Percentiles rank a stretch among this genome's conserved stretches.
phyloP scores from a whole-genome alignment of 805 yeast species.

The Teunomyces stri region DNA sequence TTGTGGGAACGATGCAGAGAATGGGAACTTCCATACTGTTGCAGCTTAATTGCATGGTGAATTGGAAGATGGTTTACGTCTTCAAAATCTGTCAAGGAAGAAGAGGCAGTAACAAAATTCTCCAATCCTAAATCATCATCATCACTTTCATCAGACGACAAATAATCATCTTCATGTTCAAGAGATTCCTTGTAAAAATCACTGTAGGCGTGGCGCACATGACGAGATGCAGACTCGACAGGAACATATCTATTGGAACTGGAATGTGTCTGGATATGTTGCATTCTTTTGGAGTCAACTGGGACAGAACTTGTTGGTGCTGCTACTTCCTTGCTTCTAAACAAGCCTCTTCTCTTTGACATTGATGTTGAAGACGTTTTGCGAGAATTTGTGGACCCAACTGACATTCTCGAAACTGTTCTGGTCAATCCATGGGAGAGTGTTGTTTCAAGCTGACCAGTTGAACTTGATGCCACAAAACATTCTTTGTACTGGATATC shows the following conservation, averaged over 20 bases:
- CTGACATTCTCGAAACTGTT: constrained; percentile 21
- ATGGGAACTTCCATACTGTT: neutral
- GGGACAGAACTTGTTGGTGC: constrained; percentile 13
- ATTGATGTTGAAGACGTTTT: constrained; percentile 15
- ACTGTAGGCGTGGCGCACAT: constrained; percentile 17
- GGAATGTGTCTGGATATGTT: constrained; percentile 25
- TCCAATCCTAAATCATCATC: constrained; percentile 23
- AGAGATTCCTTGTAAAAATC: constrained; percentile 17
- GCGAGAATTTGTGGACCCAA: constrained; percentile 25
- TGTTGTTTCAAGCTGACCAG: constrained; percentile 7
- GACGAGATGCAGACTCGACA: constrained; percentile 20
- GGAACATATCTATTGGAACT: constrained; percentile 24
- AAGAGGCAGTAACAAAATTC: constrained; percentile 32
- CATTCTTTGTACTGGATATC: constrained; percentile 30
- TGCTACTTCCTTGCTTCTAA: constrained; percentile 16
- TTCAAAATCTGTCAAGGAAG: constrained; percentile 22
- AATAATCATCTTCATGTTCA: constrained; percentile 14
- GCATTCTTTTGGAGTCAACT: constrained; percentile 25
- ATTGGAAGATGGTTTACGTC: constrained; percentile 4
- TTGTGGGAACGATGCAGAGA: neutral
- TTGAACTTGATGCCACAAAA: constrained; percentile 29
- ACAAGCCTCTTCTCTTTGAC: constrained; percentile 29
- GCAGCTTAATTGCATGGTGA: neutral
- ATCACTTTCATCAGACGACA: constrained; percentile 11
- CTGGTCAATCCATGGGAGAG: constrained; percentile 17